These are phyloP conservation scores for Rhynchosporium agropyri DNA, from an alignment of 2,329 filamentous ascomycete genomes.

Conservation along the genomic window DNA sequence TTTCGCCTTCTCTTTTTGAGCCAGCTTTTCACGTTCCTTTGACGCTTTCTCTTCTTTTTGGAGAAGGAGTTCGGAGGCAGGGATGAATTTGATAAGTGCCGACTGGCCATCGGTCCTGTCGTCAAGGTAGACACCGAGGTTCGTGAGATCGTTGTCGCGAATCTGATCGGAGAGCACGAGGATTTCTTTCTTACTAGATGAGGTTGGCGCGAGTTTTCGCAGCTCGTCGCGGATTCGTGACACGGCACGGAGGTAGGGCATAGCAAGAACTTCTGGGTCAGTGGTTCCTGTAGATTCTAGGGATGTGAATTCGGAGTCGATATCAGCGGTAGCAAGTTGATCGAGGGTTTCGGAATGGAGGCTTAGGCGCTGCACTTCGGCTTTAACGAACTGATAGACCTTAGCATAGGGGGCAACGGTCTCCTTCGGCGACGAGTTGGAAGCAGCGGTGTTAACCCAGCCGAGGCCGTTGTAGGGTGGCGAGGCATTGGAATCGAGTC, in stretches of 20 bases:
- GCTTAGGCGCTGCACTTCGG: constrained; percentile 51
- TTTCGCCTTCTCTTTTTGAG: constrained; percentile 58
- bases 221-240: constrained; percentile 65
- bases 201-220: constrained; percentile 53
- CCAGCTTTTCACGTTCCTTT: constrained; percentile 62
- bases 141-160: constrained; percentile 78
- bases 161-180: constrained; percentile 78
- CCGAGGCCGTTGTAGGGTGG: constrained; percentile 59
- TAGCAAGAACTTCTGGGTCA: constrained; percentile 55
- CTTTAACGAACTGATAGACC: constrained; percentile 50
- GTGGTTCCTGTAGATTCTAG: constrained; percentile 50
- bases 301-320: constrained; percentile 51
- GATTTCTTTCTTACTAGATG: constrained; percentile 68
- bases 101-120: constrained; percentile 69
- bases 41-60: constrained; percentile 62
- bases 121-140: constrained; percentile 85
- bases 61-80: constrained; percentile 55
- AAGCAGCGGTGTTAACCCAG: constrained; percentile 50
- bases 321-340: constrained; percentile 48
- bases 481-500: constrained; percentile 67
- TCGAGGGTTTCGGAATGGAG: constrained; percentile 52
- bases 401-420: constrained; percentile 52
- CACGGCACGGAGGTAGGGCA: constrained; percentile 58
- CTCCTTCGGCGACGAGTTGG: constrained; percentile 47
- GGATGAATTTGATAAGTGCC: constrained; percentile 72